These are phyloP conservation scores for Coemansia guatemalensis DNA, from an alignment of 192 early-diverging fungal genomes.

Conservation along the genomic window DNA sequence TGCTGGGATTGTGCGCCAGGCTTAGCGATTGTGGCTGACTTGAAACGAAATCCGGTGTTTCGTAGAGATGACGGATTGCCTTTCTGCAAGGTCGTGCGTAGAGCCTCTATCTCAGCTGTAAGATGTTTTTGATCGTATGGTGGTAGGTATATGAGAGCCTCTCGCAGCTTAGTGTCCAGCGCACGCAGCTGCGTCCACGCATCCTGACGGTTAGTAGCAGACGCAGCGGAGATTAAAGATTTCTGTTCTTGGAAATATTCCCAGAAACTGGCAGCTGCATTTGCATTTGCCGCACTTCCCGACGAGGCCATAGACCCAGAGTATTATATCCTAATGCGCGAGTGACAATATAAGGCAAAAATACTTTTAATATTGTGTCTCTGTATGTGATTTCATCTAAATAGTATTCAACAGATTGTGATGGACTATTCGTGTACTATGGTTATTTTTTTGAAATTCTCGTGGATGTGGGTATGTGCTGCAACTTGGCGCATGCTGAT, in stretches of 20 bases:
- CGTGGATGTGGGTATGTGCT: no score
- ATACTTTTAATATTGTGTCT: no score
- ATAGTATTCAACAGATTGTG: no score
- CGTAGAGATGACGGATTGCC: background rate
- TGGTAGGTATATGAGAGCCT: slow-evolving; percentile 47
- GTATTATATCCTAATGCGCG: background rate
- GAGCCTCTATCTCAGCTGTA: slow-evolving; percentile 28
- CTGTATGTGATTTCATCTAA: no score
- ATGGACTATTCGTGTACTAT: no score
- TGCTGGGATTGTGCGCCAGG: no score
- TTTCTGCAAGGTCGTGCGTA: slow-evolving; percentile 23
- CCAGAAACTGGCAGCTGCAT: slow-evolving; percentile 42
- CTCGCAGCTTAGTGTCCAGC: slow-evolving; percentile 38
- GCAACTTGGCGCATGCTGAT: no score
- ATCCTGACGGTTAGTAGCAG: slow-evolving; percentile 1
- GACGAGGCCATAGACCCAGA: slow-evolving; percentile 29
- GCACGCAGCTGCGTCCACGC: slow-evolving; percentile 21
- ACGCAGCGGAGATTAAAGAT: slow-evolving; percentile 8
- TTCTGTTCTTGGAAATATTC: slow-evolving; percentile 39
- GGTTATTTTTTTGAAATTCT: no score
- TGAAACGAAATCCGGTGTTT: slow-evolving; percentile 35
- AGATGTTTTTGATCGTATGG: slow-evolving; percentile 47
- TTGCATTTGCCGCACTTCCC: slow-evolving; percentile 39
- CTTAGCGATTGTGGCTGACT: slow-evolving; percentile 13
- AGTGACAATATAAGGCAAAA: background rate